These are phyloP conservation scores for Colletotrichum chrysophilum DNA, from an alignment of 2,329 filamentous ascomycete species.

Conservation along the genomic window DNA sequence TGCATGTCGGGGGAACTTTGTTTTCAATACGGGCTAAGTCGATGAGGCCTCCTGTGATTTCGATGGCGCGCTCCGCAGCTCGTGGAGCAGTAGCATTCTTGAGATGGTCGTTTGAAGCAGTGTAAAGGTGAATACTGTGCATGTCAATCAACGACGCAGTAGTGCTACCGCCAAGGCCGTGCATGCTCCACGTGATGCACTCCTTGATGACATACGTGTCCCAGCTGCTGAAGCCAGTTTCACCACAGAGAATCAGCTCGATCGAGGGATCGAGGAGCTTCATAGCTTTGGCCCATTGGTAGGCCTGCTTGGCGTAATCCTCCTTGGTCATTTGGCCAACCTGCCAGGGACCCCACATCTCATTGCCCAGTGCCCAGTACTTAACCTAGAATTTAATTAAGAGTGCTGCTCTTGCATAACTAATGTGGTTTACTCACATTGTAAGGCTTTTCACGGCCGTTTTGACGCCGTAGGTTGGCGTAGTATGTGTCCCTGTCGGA, in stretches of 20 bases:
- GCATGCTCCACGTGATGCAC: constrained; percentile 54
- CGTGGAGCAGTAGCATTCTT: constrained; percentile 63
- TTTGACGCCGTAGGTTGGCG: constrained; percentile 77
- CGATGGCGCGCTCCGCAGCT: constrained; percentile 75
- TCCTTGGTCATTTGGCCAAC: constrained; percentile 73
- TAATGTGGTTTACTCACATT: constrained; percentile 39
- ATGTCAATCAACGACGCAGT: constrained; percentile 67
- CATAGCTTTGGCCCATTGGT: constrained; percentile 75
- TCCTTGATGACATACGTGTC: constrained; percentile 76
- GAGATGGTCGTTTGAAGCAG: constrained; percentile 57
- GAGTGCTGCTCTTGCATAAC: not conserved
- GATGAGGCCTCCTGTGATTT: constrained; percentile 71
- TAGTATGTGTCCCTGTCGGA: constrained; percentile 79
- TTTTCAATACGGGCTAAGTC: constrained; percentile 78
- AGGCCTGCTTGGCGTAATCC: constrained; percentile 71
- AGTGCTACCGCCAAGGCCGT: constrained; percentile 36
- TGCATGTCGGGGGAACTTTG: constrained; percentile 61
- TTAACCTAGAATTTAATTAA: constrained; percentile 56
- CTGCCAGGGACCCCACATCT: constrained; percentile 71
- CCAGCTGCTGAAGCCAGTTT: constrained; percentile 73
- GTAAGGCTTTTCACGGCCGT: constrained; percentile 79
- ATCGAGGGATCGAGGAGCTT: constrained; percentile 75
- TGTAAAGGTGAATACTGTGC: constrained; percentile 84
- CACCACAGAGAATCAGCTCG: constrained; percentile 75
- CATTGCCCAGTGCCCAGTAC: constrained; percentile 87